Base-by-base conservation (phyloP, 2,329 filamentous ascomycete species). In the Fusarium humuli region DNA sequence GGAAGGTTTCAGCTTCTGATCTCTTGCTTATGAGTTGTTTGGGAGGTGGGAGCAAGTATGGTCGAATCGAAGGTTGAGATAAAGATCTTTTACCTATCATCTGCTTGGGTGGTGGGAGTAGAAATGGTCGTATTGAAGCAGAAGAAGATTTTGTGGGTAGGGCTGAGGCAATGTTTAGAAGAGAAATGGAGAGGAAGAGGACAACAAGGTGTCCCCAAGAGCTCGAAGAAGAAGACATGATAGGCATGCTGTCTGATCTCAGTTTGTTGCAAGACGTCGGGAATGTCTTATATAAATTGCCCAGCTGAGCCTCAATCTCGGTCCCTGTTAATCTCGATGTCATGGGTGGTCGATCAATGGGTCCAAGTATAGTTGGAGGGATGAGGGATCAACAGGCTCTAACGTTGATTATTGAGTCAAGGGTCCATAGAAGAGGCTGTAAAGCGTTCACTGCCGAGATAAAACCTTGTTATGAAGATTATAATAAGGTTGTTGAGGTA, bases 291-390 rank as follows among this genome's bases (percentile, higher is more conserved):
- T 70, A 69, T 69, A 69, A 63, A 41, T 44, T 40, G 50, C 65
- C n/a, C 23, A 48, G 20, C 46, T 65, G 59, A 70, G 67, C 68
- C 68, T 71, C 68, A 71, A 68, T 68, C 46, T 45, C n/a, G 64
- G 68, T 69, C 54, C 42, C 55, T 61, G 68, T 50, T 40, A 65
- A 70, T 71, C 68, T 50, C 56, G 55, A 71, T 70, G 68, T 71
- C 68, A 71, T 70, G 18, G 46, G 53, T 32, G 52, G 68, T 57
- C 60, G 68, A 71, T 70, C 68, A 65, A 52, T 70, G 64, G 68
- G 65, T 52, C 59, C 34, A 23, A 13, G 27, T 53, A 52, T 46
- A 58, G 57, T 44, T 67, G 34, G 34, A 47, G 53, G 29, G 48
- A 34, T 45, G 40, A 29, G 25, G 40, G 68, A 70, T 71, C 68